Conservation (phyloP, 371 early-diverging fungal species). For the Actinomortierella wolfii region DNA sequence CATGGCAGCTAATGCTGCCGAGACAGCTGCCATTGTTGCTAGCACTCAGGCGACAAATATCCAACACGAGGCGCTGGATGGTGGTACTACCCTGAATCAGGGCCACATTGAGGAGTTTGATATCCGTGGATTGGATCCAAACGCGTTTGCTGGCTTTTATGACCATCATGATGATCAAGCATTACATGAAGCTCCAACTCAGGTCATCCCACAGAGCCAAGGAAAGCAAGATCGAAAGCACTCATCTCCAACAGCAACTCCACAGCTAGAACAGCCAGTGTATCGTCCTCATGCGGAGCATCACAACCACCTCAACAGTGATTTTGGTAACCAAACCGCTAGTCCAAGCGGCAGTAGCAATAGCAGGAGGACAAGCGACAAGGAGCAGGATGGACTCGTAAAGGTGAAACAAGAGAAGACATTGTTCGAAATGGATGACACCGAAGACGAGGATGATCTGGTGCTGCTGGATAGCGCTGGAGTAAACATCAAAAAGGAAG, state of each 20-base stretch:
- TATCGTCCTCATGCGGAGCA: background rate
- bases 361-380: background rate
- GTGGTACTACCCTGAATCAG: no score
- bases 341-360: background rate
- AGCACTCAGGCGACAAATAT: no score
- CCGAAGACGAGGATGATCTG: slow-evolving; percentile 34
- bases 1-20: no score
- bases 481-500: background rate
- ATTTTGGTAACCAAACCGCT: background rate
- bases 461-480: slow-evolving; percentile 4
- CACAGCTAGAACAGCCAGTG: background rate
- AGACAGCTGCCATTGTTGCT: no score
- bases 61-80: no score
- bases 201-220: no score
- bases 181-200: no score
- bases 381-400: background rate
- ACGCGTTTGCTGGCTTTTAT: no score
- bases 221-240: no score
- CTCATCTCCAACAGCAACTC: background rate
- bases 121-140: no score
- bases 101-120: no score
- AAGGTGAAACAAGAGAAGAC: slow-evolving; percentile 23
- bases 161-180: no score
- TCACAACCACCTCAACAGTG: background rate
- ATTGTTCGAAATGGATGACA: slow-evolving; percentile 30